phyloP scores from a whole-genome alignment of 176 grass and related monocot species.

The Puya raimondii region DNA sequence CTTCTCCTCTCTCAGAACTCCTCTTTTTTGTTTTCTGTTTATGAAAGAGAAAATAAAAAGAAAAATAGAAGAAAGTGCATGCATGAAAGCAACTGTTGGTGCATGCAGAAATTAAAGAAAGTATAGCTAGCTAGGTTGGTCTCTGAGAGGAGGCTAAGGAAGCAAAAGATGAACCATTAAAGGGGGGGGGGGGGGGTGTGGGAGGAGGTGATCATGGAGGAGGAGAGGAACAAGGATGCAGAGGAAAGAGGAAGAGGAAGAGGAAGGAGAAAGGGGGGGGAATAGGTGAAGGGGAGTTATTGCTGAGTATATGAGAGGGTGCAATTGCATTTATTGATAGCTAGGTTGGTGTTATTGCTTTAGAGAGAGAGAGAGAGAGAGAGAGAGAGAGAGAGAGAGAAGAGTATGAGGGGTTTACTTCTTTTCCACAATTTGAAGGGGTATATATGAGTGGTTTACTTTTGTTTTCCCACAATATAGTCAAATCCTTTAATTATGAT shows the following conservation, averaged over 20 bases:
- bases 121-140: constrained; percentile 15
- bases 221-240: constrained; percentile 22
- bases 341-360: constrained; percentile 57
- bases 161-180: constrained; percentile 6
- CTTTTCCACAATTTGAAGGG: background rate
- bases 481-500: too few species aligned
- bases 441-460: background rate
- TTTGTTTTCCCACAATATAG: background rate
- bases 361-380: constrained; percentile 26
- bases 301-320: constrained; percentile 88
- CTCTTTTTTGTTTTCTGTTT: constrained; percentile 5
- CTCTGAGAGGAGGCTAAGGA: constrained; percentile 3
- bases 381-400: constrained; percentile 2
- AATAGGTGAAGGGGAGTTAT: constrained; percentile 58
- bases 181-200: constrained; percentile 15
- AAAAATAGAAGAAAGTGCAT: background rate
- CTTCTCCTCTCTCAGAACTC: constrained; percentile 14
- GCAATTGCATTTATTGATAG: constrained; percentile 97
- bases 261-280: constrained; percentile 49
- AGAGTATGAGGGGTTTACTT: background rate
- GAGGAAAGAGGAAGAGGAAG: constrained; percentile 22
- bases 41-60: constrained; percentile 7
- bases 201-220: constrained; percentile 5
- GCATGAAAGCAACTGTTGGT: background rate
- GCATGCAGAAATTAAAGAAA: constrained; percentile 21